These are phyloP conservation scores for Porcisia hertigi DNA, from an alignment of 208 protist genomes.

Conservation along the genomic window DNA sequence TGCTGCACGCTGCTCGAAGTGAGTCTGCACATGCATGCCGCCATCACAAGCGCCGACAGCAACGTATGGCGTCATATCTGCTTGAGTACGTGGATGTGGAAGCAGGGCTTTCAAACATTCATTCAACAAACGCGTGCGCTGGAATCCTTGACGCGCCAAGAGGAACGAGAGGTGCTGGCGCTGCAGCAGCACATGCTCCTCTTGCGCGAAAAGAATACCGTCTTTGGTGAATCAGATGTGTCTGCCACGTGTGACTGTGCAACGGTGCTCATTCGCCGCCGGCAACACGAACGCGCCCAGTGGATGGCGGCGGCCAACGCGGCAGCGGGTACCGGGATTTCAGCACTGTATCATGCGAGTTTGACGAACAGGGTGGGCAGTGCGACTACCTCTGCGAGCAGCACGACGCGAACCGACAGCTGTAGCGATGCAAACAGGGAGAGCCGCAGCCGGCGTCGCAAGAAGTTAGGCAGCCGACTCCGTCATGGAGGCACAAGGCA, in stretches of 20 bases:
- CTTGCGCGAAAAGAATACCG: constrained; percentile 20
- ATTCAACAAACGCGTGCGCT: constrained; percentile 28
- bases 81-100: constrained; percentile 48
- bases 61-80: constrained; percentile 67
- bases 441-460: neutral
- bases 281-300: constrained; percentile 33
- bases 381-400: constrained; percentile 26
- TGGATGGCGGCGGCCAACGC: constrained; percentile 28
- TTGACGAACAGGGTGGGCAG: constrained; percentile 1
- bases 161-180: constrained; percentile 50
- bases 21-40: constrained; percentile 44
- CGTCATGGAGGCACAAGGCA: constrained; percentile 6
- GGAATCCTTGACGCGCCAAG: constrained; percentile 26
- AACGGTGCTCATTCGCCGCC: constrained; percentile 31
- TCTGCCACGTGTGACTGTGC: constrained; percentile 44
- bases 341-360: neutral
- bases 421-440: neutral
- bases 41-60: constrained; percentile 58
- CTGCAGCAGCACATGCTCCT: constrained; percentile 72
- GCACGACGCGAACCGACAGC: constrained; percentile 14
- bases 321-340: neutral
- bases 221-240: constrained; percentile 36
- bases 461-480: constrained; percentile 7
- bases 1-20: constrained; percentile 70
- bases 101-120: constrained; percentile 68